Evolutionary conservation across 768 basidiomycete genomes (phyloP).

Genomic region (Auriscalpium vulgare): DNA sequence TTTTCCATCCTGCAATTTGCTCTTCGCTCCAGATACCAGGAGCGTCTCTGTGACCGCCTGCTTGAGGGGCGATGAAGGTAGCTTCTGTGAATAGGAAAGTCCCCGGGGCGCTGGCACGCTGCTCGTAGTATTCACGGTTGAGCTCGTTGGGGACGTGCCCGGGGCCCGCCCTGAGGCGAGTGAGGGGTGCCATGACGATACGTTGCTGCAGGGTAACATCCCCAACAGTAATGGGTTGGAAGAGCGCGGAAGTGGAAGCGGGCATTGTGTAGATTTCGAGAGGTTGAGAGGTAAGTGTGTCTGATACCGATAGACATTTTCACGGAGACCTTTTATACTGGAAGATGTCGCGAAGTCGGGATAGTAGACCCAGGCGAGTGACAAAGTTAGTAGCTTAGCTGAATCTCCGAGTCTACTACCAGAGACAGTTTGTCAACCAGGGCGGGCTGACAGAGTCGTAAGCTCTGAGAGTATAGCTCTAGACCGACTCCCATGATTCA

Average conservation of each 20-base stretch:
- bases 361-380: too few relatives aligned
- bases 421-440: too few relatives aligned
- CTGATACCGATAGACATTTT: too few relatives aligned
- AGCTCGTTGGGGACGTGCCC: constrained; percentile 28
- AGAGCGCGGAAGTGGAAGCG: constrained; percentile 23
- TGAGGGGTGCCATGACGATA: constrained; percentile 28
- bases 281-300: too few relatives aligned
- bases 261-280: too few relatives aligned
- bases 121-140: constrained; percentile 38
- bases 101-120: constrained; percentile 39
- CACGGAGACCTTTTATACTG: too few relatives aligned
- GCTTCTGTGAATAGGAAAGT: constrained; percentile 53
- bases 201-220: constrained; percentile 36
- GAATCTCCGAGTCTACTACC: too few relatives aligned
- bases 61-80: constrained; percentile 40
- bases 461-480: too few relatives aligned
- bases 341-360: too few relatives aligned
- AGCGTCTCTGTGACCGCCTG: constrained; percentile 40
- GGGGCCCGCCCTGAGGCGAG: constrained; percentile 29
- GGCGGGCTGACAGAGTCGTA: too few relatives aligned
- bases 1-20: constrained; percentile 47
- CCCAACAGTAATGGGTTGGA: constrained; percentile 41
- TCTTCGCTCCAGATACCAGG: constrained; percentile 60
- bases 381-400: too few relatives aligned
- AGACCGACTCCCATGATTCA: too few relatives aligned